Evolutionary conservation across 305 asterid genomes (phyloP).

Genomic region (Solanum hybrid): DNA sequence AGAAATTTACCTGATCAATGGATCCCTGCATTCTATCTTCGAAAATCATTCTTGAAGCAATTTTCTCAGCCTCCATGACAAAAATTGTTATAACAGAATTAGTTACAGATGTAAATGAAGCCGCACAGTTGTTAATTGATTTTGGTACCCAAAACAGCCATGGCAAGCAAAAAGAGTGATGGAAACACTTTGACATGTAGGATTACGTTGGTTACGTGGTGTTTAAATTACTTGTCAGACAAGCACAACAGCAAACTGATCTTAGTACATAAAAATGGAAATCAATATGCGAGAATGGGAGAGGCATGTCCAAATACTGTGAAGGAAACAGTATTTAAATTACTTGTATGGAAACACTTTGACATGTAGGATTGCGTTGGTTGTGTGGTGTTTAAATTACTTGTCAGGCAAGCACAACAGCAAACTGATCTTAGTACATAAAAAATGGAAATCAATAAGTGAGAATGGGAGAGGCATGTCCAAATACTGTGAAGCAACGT

Average conservation of each 20-base stretch:
- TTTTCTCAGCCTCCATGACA: slow-evolving; percentile 79
- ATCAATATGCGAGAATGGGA: not conserved
- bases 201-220: not conserved
- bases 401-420: not conserved
- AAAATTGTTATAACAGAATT: not conserved
- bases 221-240: not conserved
- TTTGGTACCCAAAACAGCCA: not conserved
- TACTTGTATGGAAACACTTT: not conserved
- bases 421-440: not conserved
- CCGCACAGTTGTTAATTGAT: not conserved
- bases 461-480: not conserved
- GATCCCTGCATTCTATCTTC: slow-evolving; percentile 99
- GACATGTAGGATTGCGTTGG: not conserved
- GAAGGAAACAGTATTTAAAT: not conserved
- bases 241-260: not conserved
- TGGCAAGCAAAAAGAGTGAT: not conserved
- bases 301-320: not conserved
- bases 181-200: not conserved
- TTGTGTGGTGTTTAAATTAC: not conserved
- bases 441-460: not conserved
- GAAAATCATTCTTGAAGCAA: slow-evolving; percentile 91
- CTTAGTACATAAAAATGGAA: not conserved
- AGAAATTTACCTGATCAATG: slow-evolving; percentile 73
- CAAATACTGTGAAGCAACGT: not conserved
- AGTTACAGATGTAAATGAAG: not conserved